phyloP scores from a whole-genome alignment of 2,329 filamentous ascomycete species.

The Podosphaera aphanis region DNA sequence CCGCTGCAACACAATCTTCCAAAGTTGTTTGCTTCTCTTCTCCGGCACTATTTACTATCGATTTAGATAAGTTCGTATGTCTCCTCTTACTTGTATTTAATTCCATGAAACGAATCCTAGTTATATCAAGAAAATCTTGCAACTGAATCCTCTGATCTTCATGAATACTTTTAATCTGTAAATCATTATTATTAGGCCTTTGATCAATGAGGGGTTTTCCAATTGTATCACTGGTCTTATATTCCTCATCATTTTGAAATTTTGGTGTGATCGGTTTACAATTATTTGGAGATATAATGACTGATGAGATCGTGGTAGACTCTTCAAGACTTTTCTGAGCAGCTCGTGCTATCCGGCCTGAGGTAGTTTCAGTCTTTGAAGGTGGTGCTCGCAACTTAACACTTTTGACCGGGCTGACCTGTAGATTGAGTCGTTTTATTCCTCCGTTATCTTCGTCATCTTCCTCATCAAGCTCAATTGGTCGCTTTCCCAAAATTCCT shows the following conservation, averaged over 20 bases:
- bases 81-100: slow-evolving; percentile 86
- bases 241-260: slow-evolving; percentile 28
- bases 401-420: slow-evolving; percentile 57
- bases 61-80: slow-evolving; percentile 47
- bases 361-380: slow-evolving; percentile 39
- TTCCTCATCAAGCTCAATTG: slow-evolving; percentile 41
- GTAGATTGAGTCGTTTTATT: slow-evolving; percentile 47
- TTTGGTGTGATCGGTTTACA: slow-evolving; percentile 29
- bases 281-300: slow-evolving; percentile 25
- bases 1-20: slow-evolving; percentile 64
- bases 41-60: slow-evolving; percentile 13
- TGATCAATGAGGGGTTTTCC: slow-evolving; percentile 21
- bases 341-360: slow-evolving; percentile 32
- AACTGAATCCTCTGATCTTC: slow-evolving; percentile 46
- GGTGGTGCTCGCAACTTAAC: slow-evolving; percentile 46
- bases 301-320: background rate
- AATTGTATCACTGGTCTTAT: slow-evolving; percentile 10
- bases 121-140: slow-evolving; percentile 84
- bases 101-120: slow-evolving; percentile 95
- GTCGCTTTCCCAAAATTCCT: slow-evolving; percentile 52
- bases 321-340: slow-evolving; percentile 20
- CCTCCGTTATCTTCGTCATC: slow-evolving; percentile 36
- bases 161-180: slow-evolving; percentile 17
- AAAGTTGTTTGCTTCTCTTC: slow-evolving; percentile 26
- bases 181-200: slow-evolving; percentile 23